Base-by-base conservation (phyloP, 148 eudicot genomes). In the Silene uniflora region DNA sequence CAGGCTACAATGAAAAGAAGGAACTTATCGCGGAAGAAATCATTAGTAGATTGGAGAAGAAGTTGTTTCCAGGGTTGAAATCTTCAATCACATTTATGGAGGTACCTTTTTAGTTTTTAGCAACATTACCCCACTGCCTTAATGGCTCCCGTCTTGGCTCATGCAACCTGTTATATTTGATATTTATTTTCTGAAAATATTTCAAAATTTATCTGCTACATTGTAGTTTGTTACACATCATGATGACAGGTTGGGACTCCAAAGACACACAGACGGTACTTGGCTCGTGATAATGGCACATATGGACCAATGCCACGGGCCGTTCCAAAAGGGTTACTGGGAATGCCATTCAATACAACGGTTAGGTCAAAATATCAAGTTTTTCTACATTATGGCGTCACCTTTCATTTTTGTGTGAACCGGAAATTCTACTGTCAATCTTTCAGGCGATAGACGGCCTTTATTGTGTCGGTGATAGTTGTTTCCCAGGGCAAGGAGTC, bases 311-410 rank as follows among this genome's bases (percentile, higher is more conserved):
- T 95, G 91, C 99, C 99, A 54, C 91, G 91, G 9, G 68, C 73
- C 25, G 76, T 76, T 62, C 93, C 96, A 0, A 92, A 88, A 85
- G 97, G 99, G 73, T 87, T 95, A 74, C 68, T 95, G 62, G 99
- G 92, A 76, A 95, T 95, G 99, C 98, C 99, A 62, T 95, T 95
- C 83, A 92, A 95, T 80, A 95, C 98, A n/a, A 95, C 99, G 73
- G 99, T 92, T 81, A 79, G 89, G 82, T 61, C 42, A 66, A 80
- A 47, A 24, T 71, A 17, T n/a, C 39, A 70, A 13, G 2, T 72
- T 65, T 67, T 23, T 5, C 14, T n/a, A 18, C 18, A 42, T 23
- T 29, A 54, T n/a, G 13, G 29, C 55, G 62, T 9, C 54, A 9
- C 62, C 71, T 62, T 29, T 63, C 32, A 12, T 27, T 55, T 64